Evolutionary conservation across 2,329 filamentous ascomycete genomes (phyloP), one percentile per base, ranked within the genome.

Genomic region (Septoria petroselini): DNA sequence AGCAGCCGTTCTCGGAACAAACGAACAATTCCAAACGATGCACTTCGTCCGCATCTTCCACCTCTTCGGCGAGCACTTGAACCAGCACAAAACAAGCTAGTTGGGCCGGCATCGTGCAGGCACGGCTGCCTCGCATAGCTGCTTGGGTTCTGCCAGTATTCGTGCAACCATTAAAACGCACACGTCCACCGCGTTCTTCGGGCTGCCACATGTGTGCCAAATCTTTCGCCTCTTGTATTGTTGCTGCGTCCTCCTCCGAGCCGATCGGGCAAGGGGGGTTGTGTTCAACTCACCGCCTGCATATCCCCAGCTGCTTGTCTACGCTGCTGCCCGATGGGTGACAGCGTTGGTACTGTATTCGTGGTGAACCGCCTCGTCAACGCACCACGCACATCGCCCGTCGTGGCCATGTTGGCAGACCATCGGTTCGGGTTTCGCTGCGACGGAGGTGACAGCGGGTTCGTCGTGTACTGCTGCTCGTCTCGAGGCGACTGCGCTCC

Each of bases 341-440:
- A 76, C 66, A 91, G 71, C 76, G 78, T 90, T 80, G 71, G 88
- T 79, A 73, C 88, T 84, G 73, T 95, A 63, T 76, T 94, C 50
- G 91, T 93, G 57, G 91, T 97, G 73, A 97, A 97, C 67, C 91
- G 86, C 65, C 91, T 85, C 71, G 91, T 88, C 68, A 97, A 77
- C 62, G 83, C 84, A 57, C 82, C 81, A 70, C 91, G 84, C 59
- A 80, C 80, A 66, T 95, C 88, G 69, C 82, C 57, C 74, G 76
- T 68, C 83, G 76, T 58, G 7, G 53, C 55, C 58, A 65, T 64
- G 40, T 61, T 58, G 17, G 58, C 62, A 41, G 61, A 63, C 50
- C 64, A 59, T 42, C 65, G 48, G 50, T 67, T 67, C 41, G 62
- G 62, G 48, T 65, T 67, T 15, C 66, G 51, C 53, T 58, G 58